phyloP scores from a whole-genome alignment of 306 rosid species.

The Vigna angularis region DNA sequence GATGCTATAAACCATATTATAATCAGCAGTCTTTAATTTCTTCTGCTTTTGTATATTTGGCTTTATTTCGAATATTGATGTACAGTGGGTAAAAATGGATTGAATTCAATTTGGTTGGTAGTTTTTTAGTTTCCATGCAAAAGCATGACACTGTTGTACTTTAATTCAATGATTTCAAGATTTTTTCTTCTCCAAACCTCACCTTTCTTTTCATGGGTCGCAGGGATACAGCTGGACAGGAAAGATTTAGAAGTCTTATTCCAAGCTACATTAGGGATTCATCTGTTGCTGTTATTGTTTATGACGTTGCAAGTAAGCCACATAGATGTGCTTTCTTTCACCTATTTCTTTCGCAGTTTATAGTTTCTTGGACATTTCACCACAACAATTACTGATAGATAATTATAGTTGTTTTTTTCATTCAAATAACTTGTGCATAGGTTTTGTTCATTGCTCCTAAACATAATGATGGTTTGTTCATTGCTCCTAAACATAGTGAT shows the following conservation, averaged over 20 bases:
- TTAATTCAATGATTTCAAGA: neutral
- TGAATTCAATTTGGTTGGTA: neutral
- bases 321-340: conserved; percentile 25
- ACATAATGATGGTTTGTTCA: neutral
- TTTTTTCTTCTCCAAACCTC: conserved; percentile 19
- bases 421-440: conserved; percentile 24
- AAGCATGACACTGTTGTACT: conserved; percentile 4
- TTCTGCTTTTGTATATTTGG: conserved; percentile 23
- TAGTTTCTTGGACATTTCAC: conserved; percentile 17
- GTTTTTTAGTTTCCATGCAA: neutral
- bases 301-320: conserved; percentile 70
- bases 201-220: conserved; percentile 23
- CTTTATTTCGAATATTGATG: conserved; percentile 19
- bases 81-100: neutral
- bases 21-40: conserved; percentile 29
- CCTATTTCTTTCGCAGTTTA: conserved; percentile 27
- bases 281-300: conserved; percentile 67
- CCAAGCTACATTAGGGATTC: conserved; percentile 76
- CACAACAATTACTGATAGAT: conserved; percentile 6
- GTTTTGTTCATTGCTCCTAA: conserved; percentile 25
- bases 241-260: conserved; percentile 73
- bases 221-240: conserved; percentile 78
- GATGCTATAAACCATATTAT: conserved; percentile 23
- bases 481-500: neutral
- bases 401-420: conserved; percentile 6